A percentile compares a stretch with the other conserved stretches of the same genome.
Conservation (phyloP, 1,284 basidiomycete species). For the Puccinia brachypodii region DNA sequence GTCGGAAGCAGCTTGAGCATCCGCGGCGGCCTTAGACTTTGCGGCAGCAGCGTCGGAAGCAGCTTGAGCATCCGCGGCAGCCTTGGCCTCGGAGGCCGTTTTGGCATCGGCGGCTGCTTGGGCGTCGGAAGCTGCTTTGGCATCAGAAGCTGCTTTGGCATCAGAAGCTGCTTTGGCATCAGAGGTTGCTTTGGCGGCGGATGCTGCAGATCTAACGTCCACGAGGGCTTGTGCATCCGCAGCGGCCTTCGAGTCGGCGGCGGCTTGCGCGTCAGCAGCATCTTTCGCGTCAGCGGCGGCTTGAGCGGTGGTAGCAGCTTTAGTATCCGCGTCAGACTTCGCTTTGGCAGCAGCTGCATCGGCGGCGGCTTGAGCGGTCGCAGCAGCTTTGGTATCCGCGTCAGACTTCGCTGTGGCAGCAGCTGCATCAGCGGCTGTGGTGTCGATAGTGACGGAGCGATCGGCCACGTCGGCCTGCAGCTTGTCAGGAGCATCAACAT, state of each 20-base stretch:
- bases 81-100: neutral
- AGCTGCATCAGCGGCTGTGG: neutral
- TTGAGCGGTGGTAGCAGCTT: constrained; percentile 10
- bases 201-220: neutral
- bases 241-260: neutral
- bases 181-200: neutral
- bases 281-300: neutral
- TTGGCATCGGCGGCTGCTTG: neutral
- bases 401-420: neutral
- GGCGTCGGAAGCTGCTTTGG: neutral
- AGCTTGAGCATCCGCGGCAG: constrained; percentile 1
- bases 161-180: neutral
- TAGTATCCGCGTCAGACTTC: neutral
- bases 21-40: constrained; percentile 1
- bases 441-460: neutral
- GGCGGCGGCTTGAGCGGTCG: no score
- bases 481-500: neutral
- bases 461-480: neutral
- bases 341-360: neutral
- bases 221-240: neutral
- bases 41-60: neutral
- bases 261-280: constrained; percentile 6
- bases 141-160: neutral
- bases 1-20: neutral
- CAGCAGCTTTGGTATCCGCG: neutral